A percentile compares a stretch with the other conserved stretches of the same genome.
These are phyloP conservation scores for Apostasia shenzhenica DNA, from an alignment of 106 monocot species.

Conservation along the genomic window DNA sequence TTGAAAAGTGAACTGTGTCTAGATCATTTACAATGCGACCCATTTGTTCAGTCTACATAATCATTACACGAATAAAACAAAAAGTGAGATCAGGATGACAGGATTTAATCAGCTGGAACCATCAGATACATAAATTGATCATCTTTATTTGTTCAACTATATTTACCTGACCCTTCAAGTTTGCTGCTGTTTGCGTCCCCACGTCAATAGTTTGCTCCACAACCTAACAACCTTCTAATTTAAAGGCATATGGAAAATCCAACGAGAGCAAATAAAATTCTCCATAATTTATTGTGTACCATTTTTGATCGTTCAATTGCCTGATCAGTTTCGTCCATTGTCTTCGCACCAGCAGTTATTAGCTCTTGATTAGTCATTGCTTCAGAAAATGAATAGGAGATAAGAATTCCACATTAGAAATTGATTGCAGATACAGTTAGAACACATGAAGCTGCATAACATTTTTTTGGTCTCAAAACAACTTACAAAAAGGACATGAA, in stretches of 20 bases:
- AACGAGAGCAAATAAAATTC: background rate
- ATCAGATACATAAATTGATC: no score
- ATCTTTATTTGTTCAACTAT: no score
- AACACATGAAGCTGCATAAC: no score
- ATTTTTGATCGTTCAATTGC: conserved; percentile 85
- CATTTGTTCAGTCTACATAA: conserved; percentile 88
- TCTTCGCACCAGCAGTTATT: conserved; percentile 57
- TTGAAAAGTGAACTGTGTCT: conserved; percentile 84
- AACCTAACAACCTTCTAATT: conserved; percentile 42
- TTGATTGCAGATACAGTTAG: no score
- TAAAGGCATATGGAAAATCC: conserved; percentile 2
- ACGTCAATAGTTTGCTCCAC: conserved; percentile 93
- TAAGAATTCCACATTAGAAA: no score
- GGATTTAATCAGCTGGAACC: background rate
- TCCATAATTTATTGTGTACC: conserved; percentile 20
- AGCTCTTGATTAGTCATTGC: conserved; percentile 91
- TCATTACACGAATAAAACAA: background rate
- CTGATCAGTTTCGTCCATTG: conserved; percentile 92
- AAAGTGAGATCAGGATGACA: background rate
- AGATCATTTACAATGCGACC: conserved; percentile 85
- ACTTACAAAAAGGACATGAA: no score
- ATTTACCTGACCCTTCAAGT: conserved; percentile 73
- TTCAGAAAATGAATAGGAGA: conserved; percentile 14
- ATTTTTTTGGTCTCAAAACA: no score
- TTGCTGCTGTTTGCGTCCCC: conserved; percentile 77